Evolutionary conservation across 2,329 filamentous ascomycete species (phyloP), one percentile per base, ranked within the genome.

Genomic region (Endocalyx cinctus): DNA sequence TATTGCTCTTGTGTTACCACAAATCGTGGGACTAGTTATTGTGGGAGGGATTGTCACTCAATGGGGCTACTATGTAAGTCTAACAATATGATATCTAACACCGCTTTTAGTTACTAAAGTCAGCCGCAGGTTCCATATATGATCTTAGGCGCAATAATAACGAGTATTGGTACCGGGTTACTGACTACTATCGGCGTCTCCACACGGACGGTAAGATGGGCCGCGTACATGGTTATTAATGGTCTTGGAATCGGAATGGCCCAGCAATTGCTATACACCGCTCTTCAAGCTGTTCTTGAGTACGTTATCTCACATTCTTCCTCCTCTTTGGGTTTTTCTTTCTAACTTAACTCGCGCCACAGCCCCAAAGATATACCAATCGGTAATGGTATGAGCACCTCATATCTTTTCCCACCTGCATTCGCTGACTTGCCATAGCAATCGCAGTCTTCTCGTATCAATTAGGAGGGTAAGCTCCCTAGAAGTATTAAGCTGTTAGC

Each of bases 41-140:
- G 23, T 20, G 4, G 42, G 42, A 8, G 39, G 8, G 1, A 17
- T 40, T 5, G 36, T 40, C 5, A 17, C 34, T 4, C 10, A 29
- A 27, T 41, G 39, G 37, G 43, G 43, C 10, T 42, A 44, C n/a
- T 44, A 42, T 31, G 37, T 43, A n/a, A 36, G 39, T 25, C 14
- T n/a, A n/a, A n/a, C n/a, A n/a, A n/a, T 13, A 12, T 33, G 14
- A 16, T 37, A 12, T 5, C 25, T 20, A n/a, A n/a, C 6, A 4
- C 17, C 26, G 8, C 8, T 17, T 18, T 6, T 7, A 23, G 13
- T 14, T 2, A 6, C 19, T n/a, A 13, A 25, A 14, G 17, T 14
- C 17, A 5, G 8, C 10, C 3, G 4, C n/a, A 44, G 38, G 34
- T 37, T 5, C 43, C 43, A 1, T 46, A 37, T 17, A 41, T 46